These are phyloP conservation scores for Chloromonas sp. DNA, from an alignment of 163 green algal genomes.

Conservation along the genomic window DNA sequence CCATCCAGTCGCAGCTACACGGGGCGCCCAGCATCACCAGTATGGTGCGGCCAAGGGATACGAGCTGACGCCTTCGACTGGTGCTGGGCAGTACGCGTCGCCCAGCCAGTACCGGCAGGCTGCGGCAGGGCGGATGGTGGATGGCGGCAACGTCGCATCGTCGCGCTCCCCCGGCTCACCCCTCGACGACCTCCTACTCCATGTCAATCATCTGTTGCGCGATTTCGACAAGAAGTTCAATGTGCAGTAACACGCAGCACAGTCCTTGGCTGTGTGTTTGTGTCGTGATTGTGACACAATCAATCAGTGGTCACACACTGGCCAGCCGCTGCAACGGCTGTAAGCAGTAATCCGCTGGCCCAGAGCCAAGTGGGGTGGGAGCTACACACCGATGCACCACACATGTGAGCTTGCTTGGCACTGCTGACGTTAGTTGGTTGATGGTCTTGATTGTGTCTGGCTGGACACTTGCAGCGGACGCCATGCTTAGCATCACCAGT, in stretches of 20 bases:
- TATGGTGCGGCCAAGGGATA: neutral
- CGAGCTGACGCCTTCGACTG: neutral
- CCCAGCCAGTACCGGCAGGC: neutral
- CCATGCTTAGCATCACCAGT: too few species aligned
- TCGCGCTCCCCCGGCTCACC: neutral
- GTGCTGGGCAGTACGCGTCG: neutral
- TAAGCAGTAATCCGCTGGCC: too few species aligned
- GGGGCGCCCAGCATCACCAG: neutral
- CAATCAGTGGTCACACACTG: too few species aligned
- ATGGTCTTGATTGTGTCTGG: too few species aligned
- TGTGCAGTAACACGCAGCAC: neutral
- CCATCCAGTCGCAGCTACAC: neutral
- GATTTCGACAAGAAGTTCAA: constrained; percentile 20
- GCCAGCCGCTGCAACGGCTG: too few species aligned
- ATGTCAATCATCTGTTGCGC: constrained; percentile 25
- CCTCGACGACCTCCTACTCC: constrained; percentile 24
- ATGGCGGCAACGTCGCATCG: neutral
- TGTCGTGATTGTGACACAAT: too few species aligned
- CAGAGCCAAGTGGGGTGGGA: too few species aligned
- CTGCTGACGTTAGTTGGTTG: too few species aligned
- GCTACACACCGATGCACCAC: too few species aligned
- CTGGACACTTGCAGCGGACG: too few species aligned
- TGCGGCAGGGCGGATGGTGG: neutral
- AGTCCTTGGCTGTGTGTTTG: neutral
- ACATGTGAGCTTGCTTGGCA: too few species aligned